Percentiles rank a stretch among this genome's conserved stretches.
phyloP scores from a whole-genome alignment of 1,284 basidiomycete genomes.

The Coniophora puteana region DNA sequence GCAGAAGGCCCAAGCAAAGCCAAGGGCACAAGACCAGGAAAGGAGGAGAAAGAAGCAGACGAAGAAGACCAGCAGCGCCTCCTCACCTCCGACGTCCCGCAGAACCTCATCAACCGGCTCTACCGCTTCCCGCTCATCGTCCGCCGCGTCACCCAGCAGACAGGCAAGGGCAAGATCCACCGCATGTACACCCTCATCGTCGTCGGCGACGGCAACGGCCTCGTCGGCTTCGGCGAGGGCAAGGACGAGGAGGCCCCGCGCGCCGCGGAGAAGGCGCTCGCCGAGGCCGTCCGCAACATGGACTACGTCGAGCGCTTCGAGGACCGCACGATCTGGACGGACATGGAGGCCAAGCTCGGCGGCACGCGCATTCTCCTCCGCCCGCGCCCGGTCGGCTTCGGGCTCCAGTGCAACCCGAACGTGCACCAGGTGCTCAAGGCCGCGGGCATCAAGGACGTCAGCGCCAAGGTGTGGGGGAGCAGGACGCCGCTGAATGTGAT shows the following conservation, averaged over 20 bases:
- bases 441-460: conserved; percentile 92
- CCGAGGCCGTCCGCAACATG: conserved; percentile 81
- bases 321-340: conserved; percentile 87
- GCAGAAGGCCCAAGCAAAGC: background rate
- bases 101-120: conserved; percentile 35
- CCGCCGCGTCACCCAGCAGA: conserved; percentile 75
- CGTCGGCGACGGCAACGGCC: conserved; percentile 83
- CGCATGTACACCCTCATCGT: conserved; percentile 69
- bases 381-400: conserved; percentile 91
- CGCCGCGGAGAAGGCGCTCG: conserved; percentile 64
- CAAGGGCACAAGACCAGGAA: conserved; percentile 8
- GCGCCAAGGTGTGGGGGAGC: conserved; percentile 92
- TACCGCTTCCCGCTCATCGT: conserved; percentile 57
- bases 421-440: conserved; percentile 89
- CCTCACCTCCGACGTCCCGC: conserved; percentile 17
- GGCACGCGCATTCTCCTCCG: conserved; percentile 83
- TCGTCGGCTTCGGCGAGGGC: conserved; percentile 89
- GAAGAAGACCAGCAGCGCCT: conserved; percentile 18
- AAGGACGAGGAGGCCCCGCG: conserved; percentile 63
- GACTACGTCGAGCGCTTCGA: conserved; percentile 91
- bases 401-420: conserved; percentile 85
- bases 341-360: conserved; percentile 82
- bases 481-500: conserved; percentile 72
- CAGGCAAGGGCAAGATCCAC: conserved; percentile 81
- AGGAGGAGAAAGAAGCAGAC: conserved; percentile 14